Conservation (phyloP, 1,284 basidiomycete genomes). For the Hypsizygus ulmarius region DNA sequence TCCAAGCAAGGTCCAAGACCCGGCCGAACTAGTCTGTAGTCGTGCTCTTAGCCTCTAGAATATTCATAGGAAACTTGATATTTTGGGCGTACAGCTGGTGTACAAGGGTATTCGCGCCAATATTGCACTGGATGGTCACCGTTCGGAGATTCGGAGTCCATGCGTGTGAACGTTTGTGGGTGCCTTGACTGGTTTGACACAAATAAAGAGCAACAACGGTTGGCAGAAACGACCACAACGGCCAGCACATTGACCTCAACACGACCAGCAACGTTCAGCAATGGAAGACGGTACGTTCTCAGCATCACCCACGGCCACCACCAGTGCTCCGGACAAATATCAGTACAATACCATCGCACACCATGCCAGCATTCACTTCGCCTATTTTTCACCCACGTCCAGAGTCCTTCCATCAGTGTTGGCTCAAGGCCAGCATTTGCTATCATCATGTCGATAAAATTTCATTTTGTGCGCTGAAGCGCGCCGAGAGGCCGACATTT, state of each 20-base stretch:
- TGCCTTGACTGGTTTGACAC: too few species aligned
- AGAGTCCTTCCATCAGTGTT: constrained; percentile 24
- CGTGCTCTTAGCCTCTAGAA: too few species aligned
- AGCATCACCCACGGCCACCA: constrained; percentile 56
- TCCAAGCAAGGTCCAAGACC: too few species aligned
- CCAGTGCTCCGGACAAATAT: constrained; percentile 14
- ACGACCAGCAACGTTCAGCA: constrained; percentile 30
- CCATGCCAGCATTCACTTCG: constrained; percentile 20
- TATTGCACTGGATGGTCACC: too few species aligned
- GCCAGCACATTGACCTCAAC: constrained; percentile 1
- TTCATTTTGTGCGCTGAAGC: constrained; percentile 9
- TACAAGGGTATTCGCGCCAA: too few species aligned
- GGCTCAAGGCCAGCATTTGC: constrained; percentile 33
- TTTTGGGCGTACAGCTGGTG: too few species aligned
- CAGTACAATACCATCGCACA: constrained; percentile 20
- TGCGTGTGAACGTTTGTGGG: too few species aligned
- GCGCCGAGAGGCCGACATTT: constrained; percentile 14
- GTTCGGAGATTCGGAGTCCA: too few species aligned
- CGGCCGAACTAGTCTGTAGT: too few species aligned
- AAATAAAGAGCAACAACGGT: constrained; percentile 4
- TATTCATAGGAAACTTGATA: too few species aligned
- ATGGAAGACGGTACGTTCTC: constrained; percentile 84
- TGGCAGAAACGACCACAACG: constrained; percentile 5
- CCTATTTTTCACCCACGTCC: constrained; percentile 14
- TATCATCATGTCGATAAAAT: constrained; percentile 12